phyloP scores from a whole-genome alignment of 305 asterid genomes.

The Fraxinus angustifolia region DNA sequence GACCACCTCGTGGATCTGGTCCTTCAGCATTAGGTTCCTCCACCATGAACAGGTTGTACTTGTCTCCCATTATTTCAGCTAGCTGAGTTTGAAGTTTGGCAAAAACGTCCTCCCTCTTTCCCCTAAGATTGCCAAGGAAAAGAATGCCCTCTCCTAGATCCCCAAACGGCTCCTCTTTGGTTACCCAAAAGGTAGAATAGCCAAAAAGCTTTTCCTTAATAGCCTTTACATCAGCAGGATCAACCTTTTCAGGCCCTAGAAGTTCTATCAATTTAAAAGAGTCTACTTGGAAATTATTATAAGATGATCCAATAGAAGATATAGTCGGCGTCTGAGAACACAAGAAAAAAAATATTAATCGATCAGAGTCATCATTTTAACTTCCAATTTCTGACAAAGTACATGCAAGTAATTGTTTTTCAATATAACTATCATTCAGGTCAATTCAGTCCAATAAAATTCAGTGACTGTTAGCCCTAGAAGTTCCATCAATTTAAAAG shows the following conservation, averaged over 20 bases:
- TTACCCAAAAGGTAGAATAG: slow-evolving; percentile 90
- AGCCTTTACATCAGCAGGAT: slow-evolving; percentile 69
- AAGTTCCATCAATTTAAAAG: slow-evolving; percentile 83
- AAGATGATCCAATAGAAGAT: slow-evolving; percentile 48
- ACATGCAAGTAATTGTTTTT: background rate
- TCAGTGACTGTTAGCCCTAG: slow-evolving; percentile 43
- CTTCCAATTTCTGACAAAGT: slow-evolving; percentile 1
- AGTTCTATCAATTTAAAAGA: slow-evolving; percentile 89
- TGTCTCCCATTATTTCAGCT: slow-evolving; percentile 74
- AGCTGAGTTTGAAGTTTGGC: slow-evolving; percentile 73
- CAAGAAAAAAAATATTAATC: slow-evolving; percentile 3
- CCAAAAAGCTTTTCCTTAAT: slow-evolving; percentile 90
- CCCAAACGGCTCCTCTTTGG: slow-evolving; percentile 87
- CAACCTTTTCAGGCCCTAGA: slow-evolving; percentile 91
- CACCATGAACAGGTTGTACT: slow-evolving; percentile 90
- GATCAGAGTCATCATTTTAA: slow-evolving; percentile 12
- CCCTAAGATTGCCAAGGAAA: slow-evolving; percentile 86
- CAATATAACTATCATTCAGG: background rate
- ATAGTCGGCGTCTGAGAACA: slow-evolving; percentile 52
- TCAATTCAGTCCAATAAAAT: background rate
- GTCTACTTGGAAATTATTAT: slow-evolving; percentile 80
- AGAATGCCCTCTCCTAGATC: slow-evolving; percentile 89
- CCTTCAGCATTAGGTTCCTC: slow-evolving; percentile 82
- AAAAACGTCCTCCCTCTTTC: slow-evolving; percentile 77
- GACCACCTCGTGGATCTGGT: slow-evolving; percentile 93